Evolutionary conservation across 2,329 filamentous ascomycete species (phyloP), one percentile per base, ranked within the genome.

Genomic region (Penicillium sp.): DNA sequence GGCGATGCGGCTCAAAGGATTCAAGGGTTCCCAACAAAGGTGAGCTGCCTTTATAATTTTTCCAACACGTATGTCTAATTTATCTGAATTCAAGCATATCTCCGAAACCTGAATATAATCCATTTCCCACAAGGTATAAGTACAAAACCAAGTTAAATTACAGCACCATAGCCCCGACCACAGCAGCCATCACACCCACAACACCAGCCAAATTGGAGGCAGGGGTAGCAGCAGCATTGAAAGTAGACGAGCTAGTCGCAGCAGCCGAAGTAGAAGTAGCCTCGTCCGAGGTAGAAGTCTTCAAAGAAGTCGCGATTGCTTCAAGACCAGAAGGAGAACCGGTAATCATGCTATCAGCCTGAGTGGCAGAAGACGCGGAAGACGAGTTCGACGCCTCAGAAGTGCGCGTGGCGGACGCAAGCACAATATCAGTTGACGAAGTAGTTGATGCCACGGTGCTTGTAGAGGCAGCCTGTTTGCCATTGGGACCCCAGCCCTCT

Each of bases 1-100:
- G 80, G 80, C 8, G 79, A 82, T 61, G 73, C 79, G 2, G 80
- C 80, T 10, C 80, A 82, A 31, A 30, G 6, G 11, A 33, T 33
- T 14, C 52, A 10, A 50, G 47, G 16, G 55, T 57, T n/a, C 46
- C 58, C 28, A 61, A 62, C 33, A 63, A 53, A 25, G 5, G 4
- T 6, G n/a, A 37, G 10, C 36, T 10, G 3, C n/a, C 16, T 37
- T 11, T 22, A 5, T 17, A 38, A 12, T 22, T 22, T 38, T 2
- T 3, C 19, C 7, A 40, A 8, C 6, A 14, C 6, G 12, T 9
- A 22, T 33, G 11, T 33, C 5, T 7, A 7, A 16, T 33, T 11
- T 22, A 45, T 16, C 28, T 14, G 33, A 14, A 11, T 16, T 14
- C 12, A 7, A 33, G 0, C 4, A 14, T 5, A 10, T 11, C 5